Evolutionary conservation across 176 grass and related monocot species (phyloP).

Genomic region (Alloteropsis semialata): DNA sequence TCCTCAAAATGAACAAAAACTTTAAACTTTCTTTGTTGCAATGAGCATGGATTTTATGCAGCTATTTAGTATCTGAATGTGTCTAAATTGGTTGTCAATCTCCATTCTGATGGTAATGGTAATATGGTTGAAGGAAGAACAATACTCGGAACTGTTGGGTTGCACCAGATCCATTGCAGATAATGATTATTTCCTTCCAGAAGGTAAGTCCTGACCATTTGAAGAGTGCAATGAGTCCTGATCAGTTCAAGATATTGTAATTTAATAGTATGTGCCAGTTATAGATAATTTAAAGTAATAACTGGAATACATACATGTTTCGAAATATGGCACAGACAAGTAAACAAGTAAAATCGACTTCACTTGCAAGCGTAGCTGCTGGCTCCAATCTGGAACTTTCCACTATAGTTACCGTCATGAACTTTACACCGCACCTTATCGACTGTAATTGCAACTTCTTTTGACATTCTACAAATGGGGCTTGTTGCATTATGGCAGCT

Average conservation of each 20-base stretch:
- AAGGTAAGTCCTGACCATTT: not conserved
- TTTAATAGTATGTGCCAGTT: slow-evolving; percentile 17
- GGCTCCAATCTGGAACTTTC: not conserved
- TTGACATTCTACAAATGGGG: not conserved
- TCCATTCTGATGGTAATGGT: not conserved
- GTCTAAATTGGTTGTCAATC: not conserved
- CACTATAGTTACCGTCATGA: not conserved
- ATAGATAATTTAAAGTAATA: slow-evolving; percentile 34
- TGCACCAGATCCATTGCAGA: slow-evolving; percentile 4
- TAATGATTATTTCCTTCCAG: not conserved
- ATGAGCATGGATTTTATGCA: slow-evolving; percentile 2
- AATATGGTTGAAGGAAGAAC: not conserved
- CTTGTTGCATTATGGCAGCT: not conserved
- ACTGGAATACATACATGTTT: not conserved
- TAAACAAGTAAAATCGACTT: not conserved
- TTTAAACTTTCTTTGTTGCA: not conserved
- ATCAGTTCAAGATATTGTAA: slow-evolving; percentile 24
- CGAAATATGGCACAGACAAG: not conserved
- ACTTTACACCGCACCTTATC: not conserved
- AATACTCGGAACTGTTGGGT: not conserved
- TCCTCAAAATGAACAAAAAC: slow-evolving; percentile 37
- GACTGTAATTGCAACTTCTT: not conserved
- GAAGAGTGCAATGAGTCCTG: slow-evolving; percentile 10
- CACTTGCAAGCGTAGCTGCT: not conserved
- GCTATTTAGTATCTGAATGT: not conserved